phyloP scores from a whole-genome alignment of 1,139 yeast genomes.

The Candida sp. region DNA sequence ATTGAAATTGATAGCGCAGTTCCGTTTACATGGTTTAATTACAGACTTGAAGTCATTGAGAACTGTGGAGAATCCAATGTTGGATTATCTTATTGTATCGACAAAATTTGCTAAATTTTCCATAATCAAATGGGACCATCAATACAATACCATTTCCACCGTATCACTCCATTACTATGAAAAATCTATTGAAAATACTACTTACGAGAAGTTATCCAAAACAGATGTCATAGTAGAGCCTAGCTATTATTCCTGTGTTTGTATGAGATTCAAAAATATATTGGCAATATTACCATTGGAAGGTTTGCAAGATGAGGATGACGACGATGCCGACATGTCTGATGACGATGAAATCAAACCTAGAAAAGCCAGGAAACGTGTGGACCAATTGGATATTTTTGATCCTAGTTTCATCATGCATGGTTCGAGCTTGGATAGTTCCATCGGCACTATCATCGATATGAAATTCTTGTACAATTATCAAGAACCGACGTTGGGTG shows the following conservation, averaged over 20 bases:
- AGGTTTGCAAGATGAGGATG: conserved; percentile 42
- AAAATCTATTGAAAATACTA: conserved; percentile 52
- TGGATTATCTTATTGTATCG: conserved; percentile 64
- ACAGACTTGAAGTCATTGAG: conserved; percentile 54
- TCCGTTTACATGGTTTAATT: conserved; percentile 68
- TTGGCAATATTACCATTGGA: conserved; percentile 73
- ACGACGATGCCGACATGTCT: conserved; percentile 20
- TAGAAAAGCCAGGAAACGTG: conserved; percentile 1
- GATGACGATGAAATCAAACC: conserved; percentile 4
- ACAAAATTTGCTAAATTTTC: conserved; percentile 79
- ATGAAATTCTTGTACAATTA: conserved; percentile 68
- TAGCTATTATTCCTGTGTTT: conserved; percentile 49
- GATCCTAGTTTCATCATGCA: conserved; percentile 55
- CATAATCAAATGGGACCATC: conserved; percentile 67
- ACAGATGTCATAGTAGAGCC: conserved; percentile 68
- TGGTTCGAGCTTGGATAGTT: conserved; percentile 54
- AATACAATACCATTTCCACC: conserved; percentile 53
- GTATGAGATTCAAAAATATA: conserved; percentile 67
- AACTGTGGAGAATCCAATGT: conserved; percentile 44
- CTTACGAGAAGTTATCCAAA: conserved; percentile 42
- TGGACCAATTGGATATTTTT: conserved; percentile 18
- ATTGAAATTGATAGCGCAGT: conserved; percentile 61
- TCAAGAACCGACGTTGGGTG: conserved; percentile 76
- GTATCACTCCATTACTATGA: conserved; percentile 88
- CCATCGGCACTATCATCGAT: conserved; percentile 60